phyloP scores from a whole-genome alignment of 2,329 filamentous ascomycete species.

The Thielaviopsis punctulata region DNA sequence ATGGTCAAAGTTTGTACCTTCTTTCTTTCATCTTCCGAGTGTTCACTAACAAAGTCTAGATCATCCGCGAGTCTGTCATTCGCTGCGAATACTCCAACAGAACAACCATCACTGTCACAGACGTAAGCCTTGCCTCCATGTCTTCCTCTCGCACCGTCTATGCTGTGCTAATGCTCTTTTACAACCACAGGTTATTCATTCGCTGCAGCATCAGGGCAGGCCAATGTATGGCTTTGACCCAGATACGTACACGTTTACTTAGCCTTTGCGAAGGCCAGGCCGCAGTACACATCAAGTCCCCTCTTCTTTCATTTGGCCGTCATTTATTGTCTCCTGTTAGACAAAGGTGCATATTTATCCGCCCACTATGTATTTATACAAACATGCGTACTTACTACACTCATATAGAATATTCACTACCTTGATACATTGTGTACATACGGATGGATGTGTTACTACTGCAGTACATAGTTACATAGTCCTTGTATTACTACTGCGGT shows the following conservation, averaged over 20 bases:
- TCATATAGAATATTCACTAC: too few species aligned
- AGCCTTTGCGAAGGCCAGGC: conserved; percentile 4
- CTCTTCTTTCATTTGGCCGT: too few species aligned
- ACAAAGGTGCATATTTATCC: too few species aligned
- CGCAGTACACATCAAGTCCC: too few species aligned
- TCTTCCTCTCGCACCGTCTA: background rate
- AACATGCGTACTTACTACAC: too few species aligned
- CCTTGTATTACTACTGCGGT: too few species aligned
- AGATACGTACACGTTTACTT: conserved; percentile 18
- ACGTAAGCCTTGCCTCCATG: conserved; percentile 29
- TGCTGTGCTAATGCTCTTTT: background rate
- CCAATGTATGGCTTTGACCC: conserved; percentile 43
- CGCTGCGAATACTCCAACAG: conserved; percentile 36
- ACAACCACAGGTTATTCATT: conserved; percentile 32
- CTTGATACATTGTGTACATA: too few species aligned
- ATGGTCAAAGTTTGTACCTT: conserved; percentile 28
- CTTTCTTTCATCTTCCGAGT: background rate
- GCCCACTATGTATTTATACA: too few species aligned
- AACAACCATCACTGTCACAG: conserved; percentile 45
- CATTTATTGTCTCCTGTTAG: too few species aligned
- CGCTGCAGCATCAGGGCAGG: conserved; percentile 28
- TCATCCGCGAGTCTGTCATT: conserved; percentile 30
- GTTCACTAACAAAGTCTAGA: conserved; percentile 21
- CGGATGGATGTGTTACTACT: too few species aligned
- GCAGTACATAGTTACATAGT: too few species aligned